Evolutionary conservation across 495 filamentous ascomycete genomes (phyloP), one percentile per base, ranked within the genome.

Genomic region (Daldinia caldariorum): DNA sequence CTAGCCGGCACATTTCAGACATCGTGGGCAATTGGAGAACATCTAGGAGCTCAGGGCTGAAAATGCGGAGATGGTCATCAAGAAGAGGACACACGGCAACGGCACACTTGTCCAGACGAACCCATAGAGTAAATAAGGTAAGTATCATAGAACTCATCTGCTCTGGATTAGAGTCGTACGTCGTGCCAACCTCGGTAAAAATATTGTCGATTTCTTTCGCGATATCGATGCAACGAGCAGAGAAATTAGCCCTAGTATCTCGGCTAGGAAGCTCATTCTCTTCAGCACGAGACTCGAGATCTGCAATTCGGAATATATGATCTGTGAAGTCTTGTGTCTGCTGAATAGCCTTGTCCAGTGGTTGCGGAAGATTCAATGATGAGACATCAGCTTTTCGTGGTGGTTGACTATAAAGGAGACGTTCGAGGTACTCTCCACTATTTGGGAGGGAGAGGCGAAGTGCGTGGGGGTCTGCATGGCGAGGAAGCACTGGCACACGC

Each of bases 41-140:
- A 69, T 88, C 80, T 26, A 90, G 72, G 1, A 85, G 66, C n/a
- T 83, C 74, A 0, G 83, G 79, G 0, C 60, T 56, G 61, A 86
- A 83, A 0, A 67, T 70, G 1, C 82, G 84, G 18, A 74, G 72
- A 56, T 81, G 79, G 0, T 79, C 67, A 1, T 47, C 34, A 2
- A 86, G 66, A 1, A 86, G 69, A 0, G 76, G 77, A 53, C 68
- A 85, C 16, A 35, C 32, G 0, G 34, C 14, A 14, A 78, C 66
- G 1, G 81, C 79, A 5, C 20, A 59, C 10, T 76, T 20, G 58
- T 86, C 84, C 49, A 86, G 71, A 0, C 32, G 59, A 16, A 82
- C 60, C 84, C 84, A 86, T 0, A 83, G 55, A 29, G 82, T 80
- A 47, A 86, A 78, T 4, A 80, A 22, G 13, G 74, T 75, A 39